Percentiles rank a stretch among this genome's conserved stretches.
Evolutionary conservation across 1,284 basidiomycete genomes (phyloP).

Genomic region (Ustilago curta): DNA sequence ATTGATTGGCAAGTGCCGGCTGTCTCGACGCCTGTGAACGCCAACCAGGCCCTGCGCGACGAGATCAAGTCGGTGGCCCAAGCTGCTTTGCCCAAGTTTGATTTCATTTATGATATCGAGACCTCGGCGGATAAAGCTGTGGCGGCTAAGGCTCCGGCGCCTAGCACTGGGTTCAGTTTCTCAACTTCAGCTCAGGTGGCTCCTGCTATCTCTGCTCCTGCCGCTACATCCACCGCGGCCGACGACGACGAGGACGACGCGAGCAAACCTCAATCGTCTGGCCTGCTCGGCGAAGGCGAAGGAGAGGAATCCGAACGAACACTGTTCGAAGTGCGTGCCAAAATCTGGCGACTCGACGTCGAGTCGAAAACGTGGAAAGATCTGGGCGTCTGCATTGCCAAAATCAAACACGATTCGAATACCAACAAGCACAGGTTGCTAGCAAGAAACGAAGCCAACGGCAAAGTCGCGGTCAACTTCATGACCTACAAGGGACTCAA

Average conservation of each 20-base stretch:
- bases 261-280: constrained; percentile 24
- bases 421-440: constrained; percentile 53
- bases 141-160: not conserved
- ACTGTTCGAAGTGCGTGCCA: constrained; percentile 52
- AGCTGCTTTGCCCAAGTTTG: constrained; percentile 38
- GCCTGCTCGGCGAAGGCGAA: constrained; percentile 56
- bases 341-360: constrained; percentile 60
- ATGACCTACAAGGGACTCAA: constrained; percentile 50
- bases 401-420: constrained; percentile 54
- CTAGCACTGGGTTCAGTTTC: constrained; percentile 29
- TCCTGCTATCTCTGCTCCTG: constrained; percentile 2
- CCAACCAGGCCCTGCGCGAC: constrained; percentile 29
- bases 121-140: not conserved
- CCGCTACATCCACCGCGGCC: not conserved
- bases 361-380: constrained; percentile 57
- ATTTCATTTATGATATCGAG: constrained; percentile 41
- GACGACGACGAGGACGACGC: constrained; percentile 22
- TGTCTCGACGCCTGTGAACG: not conserved
- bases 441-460: constrained; percentile 63
- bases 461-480: constrained; percentile 63
- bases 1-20: constrained; percentile 29
- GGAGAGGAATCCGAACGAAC: constrained; percentile 62
- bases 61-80: constrained; percentile 40
- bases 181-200: not conserved
- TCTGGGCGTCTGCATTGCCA: constrained; percentile 59